phyloP scores from a whole-genome alignment of 1,284 basidiomycete genomes.

The Amylostereum areolatum region DNA sequence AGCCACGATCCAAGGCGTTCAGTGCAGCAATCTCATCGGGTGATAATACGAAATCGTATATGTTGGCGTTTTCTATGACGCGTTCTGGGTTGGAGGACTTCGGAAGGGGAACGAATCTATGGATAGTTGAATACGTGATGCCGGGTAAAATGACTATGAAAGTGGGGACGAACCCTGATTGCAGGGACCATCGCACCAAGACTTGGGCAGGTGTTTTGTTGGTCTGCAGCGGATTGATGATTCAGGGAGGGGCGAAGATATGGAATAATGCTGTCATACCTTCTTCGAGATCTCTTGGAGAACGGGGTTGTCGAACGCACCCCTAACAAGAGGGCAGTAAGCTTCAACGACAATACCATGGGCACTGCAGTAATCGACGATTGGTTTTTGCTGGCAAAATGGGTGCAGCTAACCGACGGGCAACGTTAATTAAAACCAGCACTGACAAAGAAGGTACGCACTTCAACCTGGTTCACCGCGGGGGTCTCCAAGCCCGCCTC shows the following conservation, averaged over 20 bases:
- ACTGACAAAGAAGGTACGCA: not conserved
- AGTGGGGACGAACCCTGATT: constrained; percentile 16
- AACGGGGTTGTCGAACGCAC: constrained; percentile 33
- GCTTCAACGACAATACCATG: constrained; percentile 44
- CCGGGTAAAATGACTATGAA: not conserved
- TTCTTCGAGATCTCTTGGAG: constrained; percentile 38
- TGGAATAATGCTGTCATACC: constrained; percentile 16
- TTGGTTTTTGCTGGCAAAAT: constrained; percentile 46
- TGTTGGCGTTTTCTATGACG: constrained; percentile 46
- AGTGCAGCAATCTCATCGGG: constrained; percentile 43
- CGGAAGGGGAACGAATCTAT: constrained; percentile 46
- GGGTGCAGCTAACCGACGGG: constrained; percentile 36
- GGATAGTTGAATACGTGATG: not conserved
- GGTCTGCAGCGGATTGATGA: not conserved
- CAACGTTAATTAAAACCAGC: not conserved
- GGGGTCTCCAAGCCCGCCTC: constrained; percentile 35
- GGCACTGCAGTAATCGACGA: constrained; percentile 41
- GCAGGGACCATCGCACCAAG: not conserved
- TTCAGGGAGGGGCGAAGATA: too few relatives aligned
- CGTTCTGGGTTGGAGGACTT: constrained; percentile 46
- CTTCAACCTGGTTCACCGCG: constrained; percentile 26
- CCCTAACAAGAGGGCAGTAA: constrained; percentile 49
- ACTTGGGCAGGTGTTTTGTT: not conserved
- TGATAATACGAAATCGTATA: constrained; percentile 50
- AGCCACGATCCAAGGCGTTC: constrained; percentile 42